A percentile compares a stretch with the other conserved stretches of the same genome.
phyloP scores from a whole-genome alignment of 305 asterid species.

The Caryopteris hybrid region DNA sequence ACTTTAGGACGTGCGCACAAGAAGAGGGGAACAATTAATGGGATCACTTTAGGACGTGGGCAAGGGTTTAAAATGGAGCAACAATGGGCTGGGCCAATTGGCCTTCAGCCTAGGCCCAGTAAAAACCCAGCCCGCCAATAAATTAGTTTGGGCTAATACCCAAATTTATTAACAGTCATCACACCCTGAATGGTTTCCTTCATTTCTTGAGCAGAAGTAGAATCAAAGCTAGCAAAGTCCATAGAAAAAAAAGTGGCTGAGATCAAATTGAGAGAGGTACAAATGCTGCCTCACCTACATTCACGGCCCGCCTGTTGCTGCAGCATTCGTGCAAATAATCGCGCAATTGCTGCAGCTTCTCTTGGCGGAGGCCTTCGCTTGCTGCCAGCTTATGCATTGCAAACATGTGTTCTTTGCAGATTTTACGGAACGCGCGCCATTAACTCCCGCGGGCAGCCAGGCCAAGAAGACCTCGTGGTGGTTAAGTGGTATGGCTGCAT shows the following conservation, averaged over 20 bases:
- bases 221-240: neutral
- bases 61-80: no score
- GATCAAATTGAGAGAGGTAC: conserved; percentile 8
- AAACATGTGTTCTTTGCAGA: conserved; percentile 15
- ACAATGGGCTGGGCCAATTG: no score
- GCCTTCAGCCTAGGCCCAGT: no score
- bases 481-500: neutral
- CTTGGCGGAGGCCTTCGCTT: neutral
- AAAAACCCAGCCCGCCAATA: no score
- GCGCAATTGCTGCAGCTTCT: neutral
- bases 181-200: conserved; percentile 14
- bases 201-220: neutral
- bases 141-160: no score
- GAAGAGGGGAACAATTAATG: no score
- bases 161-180: no score
- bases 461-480: conserved; percentile 4
- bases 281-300: conserved; percentile 5
- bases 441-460: neutral
- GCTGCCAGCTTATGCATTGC: neutral
- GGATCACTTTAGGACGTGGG: no score
- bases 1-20: no score
- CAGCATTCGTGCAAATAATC: conserved; percentile 8
- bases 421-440: neutral
- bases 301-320: neutral
- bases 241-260: neutral